These are phyloP conservation scores for Tylopilus vinaceipallidus DNA, from an alignment of 768 basidiomycete species.

Conservation along the genomic window DNA sequence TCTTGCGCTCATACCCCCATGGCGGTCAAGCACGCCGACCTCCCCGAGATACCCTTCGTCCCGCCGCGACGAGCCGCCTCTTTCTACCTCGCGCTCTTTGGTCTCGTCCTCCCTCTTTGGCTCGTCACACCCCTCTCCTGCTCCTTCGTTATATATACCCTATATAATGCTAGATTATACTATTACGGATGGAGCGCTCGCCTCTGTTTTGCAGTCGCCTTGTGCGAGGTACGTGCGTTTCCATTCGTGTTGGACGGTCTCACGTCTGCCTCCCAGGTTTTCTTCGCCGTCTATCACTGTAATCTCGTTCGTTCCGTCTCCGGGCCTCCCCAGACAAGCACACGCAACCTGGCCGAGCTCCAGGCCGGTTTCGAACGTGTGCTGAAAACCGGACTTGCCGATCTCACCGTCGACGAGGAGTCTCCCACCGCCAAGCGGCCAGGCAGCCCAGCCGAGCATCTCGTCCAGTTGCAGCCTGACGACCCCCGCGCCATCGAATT, in stretches of 20 bases:
- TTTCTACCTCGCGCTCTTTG: conserved; percentile 59
- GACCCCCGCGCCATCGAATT: conserved; percentile 77
- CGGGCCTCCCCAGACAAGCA: conserved; percentile 41
- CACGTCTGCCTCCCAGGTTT: conserved; percentile 42
- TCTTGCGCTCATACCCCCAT: conserved; percentile 18
- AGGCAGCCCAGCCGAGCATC: conserved; percentile 59
- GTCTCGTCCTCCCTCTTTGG: conserved; percentile 63
- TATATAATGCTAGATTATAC: conserved; percentile 44
- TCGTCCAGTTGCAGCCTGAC: conserved; percentile 52
- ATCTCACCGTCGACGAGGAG: conserved; percentile 56
- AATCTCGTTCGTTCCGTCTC: conserved; percentile 49
- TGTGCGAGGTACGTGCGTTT: conserved; percentile 52
- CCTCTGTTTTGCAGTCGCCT: conserved; percentile 46
- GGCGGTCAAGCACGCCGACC: not conserved
- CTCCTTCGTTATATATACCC: conserved; percentile 51
- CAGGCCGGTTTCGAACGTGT: conserved; percentile 59
- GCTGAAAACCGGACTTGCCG: conserved; percentile 62
- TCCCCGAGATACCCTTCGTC: conserved; percentile 38
- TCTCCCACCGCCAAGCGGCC: conserved; percentile 47
- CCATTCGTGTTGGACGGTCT: not conserved
- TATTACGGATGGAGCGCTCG: conserved; percentile 39
- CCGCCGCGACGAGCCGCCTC: conserved; percentile 42
- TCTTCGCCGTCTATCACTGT: conserved; percentile 67
- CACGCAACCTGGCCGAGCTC: conserved; percentile 54
- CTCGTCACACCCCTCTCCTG: conserved; percentile 62